These are phyloP conservation scores for Apiospora kogelbergensis DNA, from an alignment of 2,329 filamentous ascomycete species.

Conservation along the genomic window DNA sequence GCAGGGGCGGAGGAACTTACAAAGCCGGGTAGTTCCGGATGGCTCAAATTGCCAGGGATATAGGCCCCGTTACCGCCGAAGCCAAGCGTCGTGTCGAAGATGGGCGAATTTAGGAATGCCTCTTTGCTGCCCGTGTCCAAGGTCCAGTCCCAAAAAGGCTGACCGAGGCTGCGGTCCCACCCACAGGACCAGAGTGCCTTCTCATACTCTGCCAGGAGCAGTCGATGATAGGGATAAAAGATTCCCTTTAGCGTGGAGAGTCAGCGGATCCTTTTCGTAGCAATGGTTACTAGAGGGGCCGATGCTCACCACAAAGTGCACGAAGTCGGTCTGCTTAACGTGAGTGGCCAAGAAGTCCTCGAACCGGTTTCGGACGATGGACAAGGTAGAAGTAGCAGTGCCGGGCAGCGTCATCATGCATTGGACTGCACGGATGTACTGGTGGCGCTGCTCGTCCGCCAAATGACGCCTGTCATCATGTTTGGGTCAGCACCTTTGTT, in stretches of 20 bases:
- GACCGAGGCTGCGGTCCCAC: constrained; percentile 19
- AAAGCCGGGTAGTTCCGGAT: constrained; percentile 8
- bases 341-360: constrained; percentile 28
- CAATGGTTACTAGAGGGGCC: neutral
- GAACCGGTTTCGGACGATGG: constrained; percentile 22
- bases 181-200: constrained; percentile 23
- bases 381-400: neutral
- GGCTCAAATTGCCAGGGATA: constrained; percentile 9
- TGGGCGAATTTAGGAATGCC: constrained; percentile 13
- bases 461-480: constrained; percentile 8
- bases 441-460: constrained; percentile 8
- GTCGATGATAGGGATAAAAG: constrained; percentile 15
- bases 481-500: neutral
- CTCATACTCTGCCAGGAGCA: constrained; percentile 22
- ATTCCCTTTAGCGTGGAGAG: neutral
- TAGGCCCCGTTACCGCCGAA: constrained; percentile 18
- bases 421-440: constrained; percentile 15
- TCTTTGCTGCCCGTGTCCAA: constrained; percentile 14
- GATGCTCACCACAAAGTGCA: constrained; percentile 19
- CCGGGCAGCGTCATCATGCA: constrained; percentile 12
- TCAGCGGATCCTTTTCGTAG: constrained; percentile 11
- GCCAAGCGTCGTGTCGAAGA: constrained; percentile 16
- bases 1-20: neutral
- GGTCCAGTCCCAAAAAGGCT: constrained; percentile 24
- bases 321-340: constrained; percentile 21